Conservation (phyloP, 192 early-diverging fungal genomes). For the Backusella psychrophila region DNA sequence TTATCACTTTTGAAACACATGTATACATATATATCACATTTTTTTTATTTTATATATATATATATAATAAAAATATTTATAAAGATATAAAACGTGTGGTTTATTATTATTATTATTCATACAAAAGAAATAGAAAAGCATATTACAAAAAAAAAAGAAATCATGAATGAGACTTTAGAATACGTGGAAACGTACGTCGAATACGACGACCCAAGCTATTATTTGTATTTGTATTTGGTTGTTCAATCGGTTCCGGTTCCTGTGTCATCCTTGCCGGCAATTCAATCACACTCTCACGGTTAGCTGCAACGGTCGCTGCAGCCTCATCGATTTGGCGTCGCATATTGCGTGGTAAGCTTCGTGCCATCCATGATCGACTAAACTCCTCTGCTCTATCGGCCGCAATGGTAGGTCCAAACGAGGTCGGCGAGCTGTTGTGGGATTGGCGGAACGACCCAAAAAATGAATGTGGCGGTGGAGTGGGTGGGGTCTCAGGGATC, state of each 20-base stretch:
- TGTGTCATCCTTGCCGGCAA: slow-evolving; percentile 25
- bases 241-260: not conserved
- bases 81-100: not conserved
- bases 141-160: not conserved
- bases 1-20: not conserved
- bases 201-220: not conserved
- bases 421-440: not conserved
- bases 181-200: not conserved
- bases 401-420: slow-evolving; percentile 29
- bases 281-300: slow-evolving; percentile 14
- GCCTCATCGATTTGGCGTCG: slow-evolving; percentile 26
- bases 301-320: not conserved
- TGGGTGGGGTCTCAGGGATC: not conserved
- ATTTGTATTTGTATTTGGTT: not conserved
- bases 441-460: not conserved
- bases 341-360: slow-evolving; percentile 35
- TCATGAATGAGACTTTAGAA: not conserved
- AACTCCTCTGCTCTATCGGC: slow-evolving; percentile 30
- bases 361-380: slow-evolving; percentile 33
- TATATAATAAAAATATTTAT: not conserved
- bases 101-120: not conserved
- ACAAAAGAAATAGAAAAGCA: not conserved
- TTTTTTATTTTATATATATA: not conserved
- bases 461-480: not conserved
- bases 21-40: no score